Percentiles rank a stretch among this genome's conserved stretches.
Evolutionary conservation across 73 alveolate genomes (phyloP).

Genomic region (Diophrys appendiculata): DNA sequence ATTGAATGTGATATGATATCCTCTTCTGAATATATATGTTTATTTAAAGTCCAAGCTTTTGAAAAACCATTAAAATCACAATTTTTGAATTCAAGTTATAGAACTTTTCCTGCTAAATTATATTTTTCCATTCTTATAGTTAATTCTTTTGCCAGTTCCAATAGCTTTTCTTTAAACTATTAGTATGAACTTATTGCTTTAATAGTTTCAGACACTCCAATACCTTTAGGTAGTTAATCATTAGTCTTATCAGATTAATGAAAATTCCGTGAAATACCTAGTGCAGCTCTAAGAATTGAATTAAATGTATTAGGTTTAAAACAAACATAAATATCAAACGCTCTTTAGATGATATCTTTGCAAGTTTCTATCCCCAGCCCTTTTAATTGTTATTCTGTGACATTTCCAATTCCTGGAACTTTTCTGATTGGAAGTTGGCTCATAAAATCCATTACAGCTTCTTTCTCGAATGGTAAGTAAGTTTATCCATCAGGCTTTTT

Average conservation of each 20-base stretch:
- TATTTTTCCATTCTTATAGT: constrained; percentile 7
- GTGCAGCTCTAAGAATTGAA: constrained; percentile 55
- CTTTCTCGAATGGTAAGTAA: constrained; percentile 69
- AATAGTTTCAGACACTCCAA: constrained; percentile 59
- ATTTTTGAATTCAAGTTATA: constrained; percentile 25
- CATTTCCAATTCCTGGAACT: constrained; percentile 94
- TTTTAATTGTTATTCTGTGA: constrained; percentile 66
- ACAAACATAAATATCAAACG: constrained; percentile 53
- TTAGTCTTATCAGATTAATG: constrained; percentile 74
- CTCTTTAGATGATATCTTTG: constrained; percentile 63
- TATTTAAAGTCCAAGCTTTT: constrained; percentile 17
- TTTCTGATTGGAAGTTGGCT: constrained; percentile 79
- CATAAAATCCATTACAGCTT: constrained; percentile 71
- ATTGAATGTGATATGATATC: constrained; percentile 13
- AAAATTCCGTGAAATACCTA: constrained; percentile 67
- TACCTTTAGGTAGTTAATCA: constrained; percentile 47
- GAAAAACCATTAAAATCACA: not conserved
- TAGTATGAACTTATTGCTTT: constrained; percentile 12
- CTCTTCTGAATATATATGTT: constrained; percentile 13
- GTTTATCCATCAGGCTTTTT: constrained; percentile 97
- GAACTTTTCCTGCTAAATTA: constrained; percentile 32
- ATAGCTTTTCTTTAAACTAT: constrained; percentile 28
- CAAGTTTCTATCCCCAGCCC: constrained; percentile 70
- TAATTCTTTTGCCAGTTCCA: constrained; percentile 21
- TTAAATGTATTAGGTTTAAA: constrained; percentile 55